phyloP scores from a whole-genome alignment of 139 green algal genomes.

The Asterochloris sp. region DNA sequence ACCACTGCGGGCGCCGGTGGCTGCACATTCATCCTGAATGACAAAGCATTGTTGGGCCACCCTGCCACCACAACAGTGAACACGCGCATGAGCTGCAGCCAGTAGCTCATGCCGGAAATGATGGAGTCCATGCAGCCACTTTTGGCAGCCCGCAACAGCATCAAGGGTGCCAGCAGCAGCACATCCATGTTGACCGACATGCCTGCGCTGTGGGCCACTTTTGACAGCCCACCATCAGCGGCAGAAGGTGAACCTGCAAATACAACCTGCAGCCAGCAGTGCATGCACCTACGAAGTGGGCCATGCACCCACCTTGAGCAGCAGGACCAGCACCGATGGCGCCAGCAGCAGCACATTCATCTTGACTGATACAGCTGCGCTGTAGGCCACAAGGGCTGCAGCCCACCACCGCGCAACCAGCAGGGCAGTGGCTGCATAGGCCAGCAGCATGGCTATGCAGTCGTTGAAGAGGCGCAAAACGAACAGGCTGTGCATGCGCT shows the following conservation, averaged over 20 bases:
- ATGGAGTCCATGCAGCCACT: background rate
- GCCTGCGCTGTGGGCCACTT: background rate
- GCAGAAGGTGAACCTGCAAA: background rate
- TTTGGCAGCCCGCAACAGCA: background rate
- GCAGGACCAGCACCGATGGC: constrained; percentile 59
- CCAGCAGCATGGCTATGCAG: constrained; percentile 65
- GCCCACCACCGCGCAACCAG: constrained; percentile 26
- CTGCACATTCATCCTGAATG: too few relatives aligned
- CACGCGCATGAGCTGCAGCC: too few relatives aligned
- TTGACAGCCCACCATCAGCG: background rate
- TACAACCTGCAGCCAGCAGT: background rate
- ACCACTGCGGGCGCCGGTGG: too few relatives aligned
- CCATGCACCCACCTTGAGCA: constrained; percentile 46
- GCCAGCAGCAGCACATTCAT: constrained; percentile 87
- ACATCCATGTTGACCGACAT: background rate
- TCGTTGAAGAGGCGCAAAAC: constrained; percentile 90
- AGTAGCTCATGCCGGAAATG: too few relatives aligned
- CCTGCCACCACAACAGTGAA: too few relatives aligned
- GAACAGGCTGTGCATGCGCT: constrained; percentile 83
- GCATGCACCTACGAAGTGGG: background rate
- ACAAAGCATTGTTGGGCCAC: too few relatives aligned
- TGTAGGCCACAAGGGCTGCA: constrained; percentile 42
- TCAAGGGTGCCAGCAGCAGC: background rate
- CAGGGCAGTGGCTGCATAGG: constrained; percentile 41
- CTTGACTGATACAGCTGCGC: constrained; percentile 76